Evolutionary conservation across 2,329 filamentous ascomycete species (phyloP).

Genomic region (Nothophaeocryptopus gaeumannii): DNA sequence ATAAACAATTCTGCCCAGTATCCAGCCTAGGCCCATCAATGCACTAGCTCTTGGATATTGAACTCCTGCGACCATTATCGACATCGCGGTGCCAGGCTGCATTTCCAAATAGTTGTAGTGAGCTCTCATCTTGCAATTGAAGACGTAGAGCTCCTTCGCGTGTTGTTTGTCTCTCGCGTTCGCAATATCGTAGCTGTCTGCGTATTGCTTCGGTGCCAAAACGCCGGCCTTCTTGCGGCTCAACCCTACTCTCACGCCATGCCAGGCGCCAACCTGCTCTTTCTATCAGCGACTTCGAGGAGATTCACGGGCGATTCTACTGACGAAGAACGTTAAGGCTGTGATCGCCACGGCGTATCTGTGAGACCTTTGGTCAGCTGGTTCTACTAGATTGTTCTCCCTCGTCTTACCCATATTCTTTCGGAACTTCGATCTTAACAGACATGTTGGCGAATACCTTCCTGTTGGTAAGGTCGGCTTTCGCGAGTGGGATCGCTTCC

Average conservation of each 20-base stretch:
- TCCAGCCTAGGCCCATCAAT: slow-evolving; percentile 50
- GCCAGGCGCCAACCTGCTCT: slow-evolving; percentile 47
- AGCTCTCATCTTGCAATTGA: slow-evolving; percentile 54
- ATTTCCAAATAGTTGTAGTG: slow-evolving; percentile 60
- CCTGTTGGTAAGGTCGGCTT: too few relatives aligned
- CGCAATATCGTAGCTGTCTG: slow-evolving; percentile 53
- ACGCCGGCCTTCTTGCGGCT: slow-evolving; percentile 54
- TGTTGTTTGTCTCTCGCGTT: slow-evolving; percentile 39
- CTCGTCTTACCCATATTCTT: slow-evolving; percentile 48
- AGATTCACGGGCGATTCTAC: background rate
- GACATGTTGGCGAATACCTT: slow-evolving; percentile 9
- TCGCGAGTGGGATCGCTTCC: background rate
- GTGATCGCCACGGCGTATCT: slow-evolving; percentile 58
- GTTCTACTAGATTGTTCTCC: background rate
- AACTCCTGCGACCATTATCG: slow-evolving; percentile 54
- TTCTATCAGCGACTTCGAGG: slow-evolving; percentile 3
- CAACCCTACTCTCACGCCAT: slow-evolving; percentile 45
- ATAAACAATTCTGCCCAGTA: slow-evolving; percentile 50
- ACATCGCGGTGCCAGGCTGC: slow-evolving; percentile 50
- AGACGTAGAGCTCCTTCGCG: slow-evolving; percentile 45
- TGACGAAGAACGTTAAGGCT: slow-evolving; percentile 51
- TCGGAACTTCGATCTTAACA: slow-evolving; percentile 43
- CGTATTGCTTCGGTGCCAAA: slow-evolving; percentile 59
- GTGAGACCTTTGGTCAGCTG: slow-evolving; percentile 6
- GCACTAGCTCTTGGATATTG: slow-evolving; percentile 51